These are phyloP conservation scores for Phytophthora quininea DNA, from an alignment of 352 stramenopile genomes.

Conservation along the genomic window DNA sequence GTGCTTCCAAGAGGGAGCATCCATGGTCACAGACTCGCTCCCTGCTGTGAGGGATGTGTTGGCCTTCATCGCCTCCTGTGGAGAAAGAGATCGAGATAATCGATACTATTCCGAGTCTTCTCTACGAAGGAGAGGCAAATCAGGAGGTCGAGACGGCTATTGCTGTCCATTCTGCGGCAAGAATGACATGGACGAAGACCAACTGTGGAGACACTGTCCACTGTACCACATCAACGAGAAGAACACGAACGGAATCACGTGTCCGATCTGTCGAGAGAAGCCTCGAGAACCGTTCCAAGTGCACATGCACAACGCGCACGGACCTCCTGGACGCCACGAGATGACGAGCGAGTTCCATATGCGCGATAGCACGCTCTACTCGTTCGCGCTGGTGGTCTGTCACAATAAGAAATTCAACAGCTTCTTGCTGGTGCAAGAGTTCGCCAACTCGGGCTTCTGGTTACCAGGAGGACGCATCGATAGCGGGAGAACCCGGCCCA, in stretches of 20 bases:
- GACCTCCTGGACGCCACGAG: conserved; percentile 73
- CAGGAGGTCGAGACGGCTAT: conserved; percentile 36
- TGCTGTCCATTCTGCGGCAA: conserved; percentile 81
- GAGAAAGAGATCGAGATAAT: not conserved
- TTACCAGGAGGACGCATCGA: conserved; percentile 80
- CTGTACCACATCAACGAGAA: conserved; percentile 89
- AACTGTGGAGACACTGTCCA: conserved; percentile 85
- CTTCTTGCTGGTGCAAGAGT: conserved; percentile 88
- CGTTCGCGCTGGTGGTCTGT: conserved; percentile 86
- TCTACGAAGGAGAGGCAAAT: conserved; percentile 27
- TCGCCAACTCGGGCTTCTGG: conserved; percentile 88
- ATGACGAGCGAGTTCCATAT: conserved; percentile 87
- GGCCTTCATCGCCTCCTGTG: conserved; percentile 66
- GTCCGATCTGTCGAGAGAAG: conserved; percentile 74
- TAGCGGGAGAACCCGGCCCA: conserved; percentile 77
- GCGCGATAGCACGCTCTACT: conserved; percentile 74
- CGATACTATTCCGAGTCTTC: not conserved
- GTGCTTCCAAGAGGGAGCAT: conserved; percentile 79
- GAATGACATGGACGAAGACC: conserved; percentile 74
- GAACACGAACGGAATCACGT: conserved; percentile 72
- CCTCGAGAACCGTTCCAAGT: conserved; percentile 81
- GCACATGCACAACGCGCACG: conserved; percentile 86
- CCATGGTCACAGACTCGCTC: conserved; percentile 83
- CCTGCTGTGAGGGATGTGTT: conserved; percentile 67
- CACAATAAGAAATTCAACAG: conserved; percentile 84